Conservation (phyloP, 345 rosid genomes). For the Balakata baccata region DNA sequence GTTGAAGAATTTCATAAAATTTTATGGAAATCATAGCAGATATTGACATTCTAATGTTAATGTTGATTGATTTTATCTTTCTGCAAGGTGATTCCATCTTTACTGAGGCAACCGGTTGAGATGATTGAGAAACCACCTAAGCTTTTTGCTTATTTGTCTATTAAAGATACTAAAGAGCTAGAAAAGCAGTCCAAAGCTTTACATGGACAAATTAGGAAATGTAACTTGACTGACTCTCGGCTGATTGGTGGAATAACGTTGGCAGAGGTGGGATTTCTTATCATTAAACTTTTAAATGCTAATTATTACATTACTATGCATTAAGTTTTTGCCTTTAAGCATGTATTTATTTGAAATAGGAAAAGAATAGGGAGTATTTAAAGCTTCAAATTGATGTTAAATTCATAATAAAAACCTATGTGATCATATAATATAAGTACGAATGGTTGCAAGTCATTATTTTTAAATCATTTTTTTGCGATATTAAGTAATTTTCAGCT, state of each 20-base stretch:
- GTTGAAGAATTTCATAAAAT: neutral
- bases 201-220: slow-evolving; percentile 62
- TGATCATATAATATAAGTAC: neutral
- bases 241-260: slow-evolving; percentile 56
- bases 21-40: neutral
- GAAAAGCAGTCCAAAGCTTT: slow-evolving; percentile 32
- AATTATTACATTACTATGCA: neutral
- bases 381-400: neutral
- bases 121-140: slow-evolving; percentile 32
- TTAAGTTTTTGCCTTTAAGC: neutral
- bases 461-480: neutral
- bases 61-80: neutral
- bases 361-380: neutral
- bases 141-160: slow-evolving; percentile 66
- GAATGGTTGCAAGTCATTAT: too few species aligned
- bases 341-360: neutral
- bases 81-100: slow-evolving; percentile 77
- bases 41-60: neutral
- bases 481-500: too few species aligned
- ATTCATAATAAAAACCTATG: neutral
- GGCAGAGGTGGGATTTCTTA: slow-evolving; percentile 53
- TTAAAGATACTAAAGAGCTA: slow-evolving; percentile 37
- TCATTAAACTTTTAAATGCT: neutral
- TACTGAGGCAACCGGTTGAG: slow-evolving; percentile 39
- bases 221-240: slow-evolving; percentile 62